These are phyloP conservation scores for Tricharina praecox DNA, from an alignment of 495 filamentous ascomycete genomes.

Conservation along the genomic window DNA sequence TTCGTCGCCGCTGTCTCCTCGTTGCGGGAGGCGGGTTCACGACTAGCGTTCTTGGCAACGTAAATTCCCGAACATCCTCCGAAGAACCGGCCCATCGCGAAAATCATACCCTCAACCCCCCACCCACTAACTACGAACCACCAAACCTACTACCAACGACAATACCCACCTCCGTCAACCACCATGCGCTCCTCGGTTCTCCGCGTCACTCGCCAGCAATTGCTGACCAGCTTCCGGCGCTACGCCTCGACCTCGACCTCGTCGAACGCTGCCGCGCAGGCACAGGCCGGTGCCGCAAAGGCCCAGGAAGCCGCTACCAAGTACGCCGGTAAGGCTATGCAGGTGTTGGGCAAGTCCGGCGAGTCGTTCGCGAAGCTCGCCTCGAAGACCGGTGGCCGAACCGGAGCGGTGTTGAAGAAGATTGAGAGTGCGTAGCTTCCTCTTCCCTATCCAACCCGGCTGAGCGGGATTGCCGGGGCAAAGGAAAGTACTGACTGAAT, in stretches of 20 bases:
- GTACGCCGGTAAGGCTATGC: conserved; percentile 60
- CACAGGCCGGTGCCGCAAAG: conserved; percentile 36
- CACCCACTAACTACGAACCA: conserved; percentile 1
- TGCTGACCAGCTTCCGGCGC: conserved; percentile 14
- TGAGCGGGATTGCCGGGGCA: background rate
- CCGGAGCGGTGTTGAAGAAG: conserved; percentile 61
- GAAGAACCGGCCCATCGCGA: background rate
- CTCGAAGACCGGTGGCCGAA: conserved; percentile 66
- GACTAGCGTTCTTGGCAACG: background rate
- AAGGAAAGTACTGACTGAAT: background rate
- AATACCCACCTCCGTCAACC: conserved; percentile 1
- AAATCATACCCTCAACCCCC: conserved; percentile 2
- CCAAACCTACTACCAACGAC: conserved; percentile 6
- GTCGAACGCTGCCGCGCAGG: conserved; percentile 42
- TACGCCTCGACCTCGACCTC: conserved; percentile 43
- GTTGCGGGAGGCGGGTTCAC: background rate
- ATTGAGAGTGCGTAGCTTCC: conserved; percentile 58
- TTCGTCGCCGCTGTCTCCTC: no score
- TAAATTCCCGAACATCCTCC: background rate
- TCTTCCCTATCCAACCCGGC: background rate
- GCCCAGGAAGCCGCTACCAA: conserved; percentile 71
- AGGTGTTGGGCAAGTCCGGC: conserved; percentile 44
- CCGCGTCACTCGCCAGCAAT: conserved; percentile 19
- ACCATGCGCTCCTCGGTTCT: conserved; percentile 18
- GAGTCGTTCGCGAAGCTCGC: conserved; percentile 36